phyloP scores from a whole-genome alignment of 306 rosid species.

The Comarum palustre region DNA sequence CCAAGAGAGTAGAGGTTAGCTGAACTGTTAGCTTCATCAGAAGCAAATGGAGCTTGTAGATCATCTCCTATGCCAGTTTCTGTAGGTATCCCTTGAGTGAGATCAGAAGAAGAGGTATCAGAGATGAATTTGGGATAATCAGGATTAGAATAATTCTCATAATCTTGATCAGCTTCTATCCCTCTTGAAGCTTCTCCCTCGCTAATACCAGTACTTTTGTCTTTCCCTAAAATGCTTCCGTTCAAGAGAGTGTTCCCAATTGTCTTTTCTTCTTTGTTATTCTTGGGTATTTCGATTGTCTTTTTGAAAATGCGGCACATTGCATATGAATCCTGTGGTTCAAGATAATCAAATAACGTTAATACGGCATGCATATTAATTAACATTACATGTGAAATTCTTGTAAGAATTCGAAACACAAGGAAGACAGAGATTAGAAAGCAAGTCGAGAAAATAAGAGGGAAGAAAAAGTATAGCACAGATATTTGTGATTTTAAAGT shows the following conservation, averaged over 20 bases:
- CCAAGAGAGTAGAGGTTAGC: slow-evolving; percentile 47
- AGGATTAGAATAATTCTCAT: slow-evolving; percentile 39
- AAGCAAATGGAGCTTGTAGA: slow-evolving; percentile 60
- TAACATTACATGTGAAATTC: not conserved
- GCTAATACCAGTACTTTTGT: slow-evolving; percentile 35
- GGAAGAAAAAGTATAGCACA: slow-evolving; percentile 28
- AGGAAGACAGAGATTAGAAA: not conserved
- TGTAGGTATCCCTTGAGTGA: slow-evolving; percentile 80
- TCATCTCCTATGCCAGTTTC: slow-evolving; percentile 60
- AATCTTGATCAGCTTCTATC: slow-evolving; percentile 33
- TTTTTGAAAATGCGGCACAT: slow-evolving; percentile 89
- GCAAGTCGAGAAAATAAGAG: slow-evolving; percentile 19
- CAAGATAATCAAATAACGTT: not conserved
- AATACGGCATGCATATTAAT: not conserved
- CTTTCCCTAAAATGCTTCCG: slow-evolving; percentile 39
- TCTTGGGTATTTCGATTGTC: slow-evolving; percentile 46
- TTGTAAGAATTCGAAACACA: slow-evolving; percentile 4
- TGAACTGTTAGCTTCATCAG: slow-evolving; percentile 83
- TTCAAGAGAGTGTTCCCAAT: slow-evolving; percentile 26
- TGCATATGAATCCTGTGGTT: slow-evolving; percentile 77
- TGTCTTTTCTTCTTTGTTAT: slow-evolving; percentile 38
- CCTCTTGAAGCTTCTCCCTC: slow-evolving; percentile 39
- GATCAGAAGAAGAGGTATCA: slow-evolving; percentile 87
- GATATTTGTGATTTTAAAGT: slow-evolving; percentile 32
- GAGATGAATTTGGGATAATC: slow-evolving; percentile 44